Percentiles rank a stretch among this genome's conserved stretches.
phyloP scores from a whole-genome alignment of 805 yeast genomes.

The Suhomyces tanzawaensis region DNA sequence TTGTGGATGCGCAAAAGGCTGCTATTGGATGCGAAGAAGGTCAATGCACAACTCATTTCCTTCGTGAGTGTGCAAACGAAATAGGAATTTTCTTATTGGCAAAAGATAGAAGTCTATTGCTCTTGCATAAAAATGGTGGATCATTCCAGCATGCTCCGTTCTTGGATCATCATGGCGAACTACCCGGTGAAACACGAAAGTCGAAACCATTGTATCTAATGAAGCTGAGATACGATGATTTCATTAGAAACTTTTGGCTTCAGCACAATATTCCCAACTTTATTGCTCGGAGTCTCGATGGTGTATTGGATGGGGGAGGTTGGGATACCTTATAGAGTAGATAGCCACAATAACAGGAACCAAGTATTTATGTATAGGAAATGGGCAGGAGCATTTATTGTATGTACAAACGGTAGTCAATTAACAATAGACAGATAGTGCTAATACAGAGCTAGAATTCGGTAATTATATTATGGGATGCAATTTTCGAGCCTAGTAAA shows the following conservation, averaged over 20 bases:
- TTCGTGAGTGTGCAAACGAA: constrained; percentile 59
- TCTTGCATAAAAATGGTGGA: constrained; percentile 74
- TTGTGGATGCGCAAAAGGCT: constrained; percentile 63
- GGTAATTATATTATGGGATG: no score
- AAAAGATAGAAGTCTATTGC: constrained; percentile 59
- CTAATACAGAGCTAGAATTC: no score
- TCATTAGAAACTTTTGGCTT: constrained; percentile 69
- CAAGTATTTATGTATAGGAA: no score
- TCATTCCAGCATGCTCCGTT: constrained; percentile 84
- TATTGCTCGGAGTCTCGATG: constrained; percentile 78
- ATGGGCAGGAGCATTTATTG: no score
- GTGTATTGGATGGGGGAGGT: constrained; percentile 83
- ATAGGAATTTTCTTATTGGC: constrained; percentile 75
- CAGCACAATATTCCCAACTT: constrained; percentile 74
- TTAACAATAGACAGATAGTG: no score
- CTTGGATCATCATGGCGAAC: constrained; percentile 82
- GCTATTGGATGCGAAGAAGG: constrained; percentile 60
- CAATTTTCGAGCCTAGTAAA: no score
- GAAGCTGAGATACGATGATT: constrained; percentile 58
- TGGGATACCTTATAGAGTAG: constrained; percentile 93
- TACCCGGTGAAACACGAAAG: constrained; percentile 68
- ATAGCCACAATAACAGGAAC: no score
- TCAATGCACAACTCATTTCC: constrained; percentile 73
- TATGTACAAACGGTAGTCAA: no score
- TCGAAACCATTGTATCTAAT: constrained; percentile 71